Conservation (phyloP, 208 protist genomes). For the Angomonas deanei region DNA sequence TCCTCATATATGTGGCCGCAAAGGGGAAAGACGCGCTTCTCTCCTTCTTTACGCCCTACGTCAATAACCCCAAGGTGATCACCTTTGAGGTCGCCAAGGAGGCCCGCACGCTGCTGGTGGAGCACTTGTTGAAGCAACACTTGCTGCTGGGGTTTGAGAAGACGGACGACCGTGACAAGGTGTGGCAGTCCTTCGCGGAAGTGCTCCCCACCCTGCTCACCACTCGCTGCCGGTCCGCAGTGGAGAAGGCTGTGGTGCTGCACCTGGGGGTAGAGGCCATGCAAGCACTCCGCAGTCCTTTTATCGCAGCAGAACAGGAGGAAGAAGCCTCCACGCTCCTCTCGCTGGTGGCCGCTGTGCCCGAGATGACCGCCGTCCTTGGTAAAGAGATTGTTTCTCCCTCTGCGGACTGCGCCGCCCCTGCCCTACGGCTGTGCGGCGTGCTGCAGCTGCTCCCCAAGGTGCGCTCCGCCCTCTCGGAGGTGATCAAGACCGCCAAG, state of each 20-base stretch:
- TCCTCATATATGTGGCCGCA: slow-evolving; percentile 27
- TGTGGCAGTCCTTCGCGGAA: slow-evolving; percentile 35
- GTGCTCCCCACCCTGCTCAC: slow-evolving; percentile 37
- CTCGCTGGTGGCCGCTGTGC: neutral
- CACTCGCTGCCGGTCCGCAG: slow-evolving; percentile 54
- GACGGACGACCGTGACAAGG: neutral
- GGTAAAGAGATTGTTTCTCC: slow-evolving; percentile 60
- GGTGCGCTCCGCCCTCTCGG: slow-evolving; percentile 28
- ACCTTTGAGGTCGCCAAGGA: slow-evolving; percentile 28
- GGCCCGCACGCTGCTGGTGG: slow-evolving; percentile 36
- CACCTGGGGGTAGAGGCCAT: neutral
- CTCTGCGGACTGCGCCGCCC: slow-evolving; percentile 38
- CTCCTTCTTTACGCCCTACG: slow-evolving; percentile 64
- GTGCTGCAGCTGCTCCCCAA: slow-evolving; percentile 21
- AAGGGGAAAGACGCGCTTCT: slow-evolving; percentile 58
- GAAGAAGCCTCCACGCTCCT: neutral
- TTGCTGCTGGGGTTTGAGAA: slow-evolving; percentile 20
- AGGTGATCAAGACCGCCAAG: slow-evolving; percentile 53
- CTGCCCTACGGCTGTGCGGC: slow-evolving; percentile 55
- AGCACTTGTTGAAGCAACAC: slow-evolving; percentile 24
- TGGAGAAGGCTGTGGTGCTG: slow-evolving; percentile 51
- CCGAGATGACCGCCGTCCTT: slow-evolving; percentile 37
- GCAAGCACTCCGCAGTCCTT: neutral
- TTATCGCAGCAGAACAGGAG: neutral
- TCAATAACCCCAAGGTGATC: slow-evolving; percentile 60